Evolutionary conservation across 768 basidiomycete genomes (phyloP).

Genomic region (Psilocybe subaeruginosa): DNA sequence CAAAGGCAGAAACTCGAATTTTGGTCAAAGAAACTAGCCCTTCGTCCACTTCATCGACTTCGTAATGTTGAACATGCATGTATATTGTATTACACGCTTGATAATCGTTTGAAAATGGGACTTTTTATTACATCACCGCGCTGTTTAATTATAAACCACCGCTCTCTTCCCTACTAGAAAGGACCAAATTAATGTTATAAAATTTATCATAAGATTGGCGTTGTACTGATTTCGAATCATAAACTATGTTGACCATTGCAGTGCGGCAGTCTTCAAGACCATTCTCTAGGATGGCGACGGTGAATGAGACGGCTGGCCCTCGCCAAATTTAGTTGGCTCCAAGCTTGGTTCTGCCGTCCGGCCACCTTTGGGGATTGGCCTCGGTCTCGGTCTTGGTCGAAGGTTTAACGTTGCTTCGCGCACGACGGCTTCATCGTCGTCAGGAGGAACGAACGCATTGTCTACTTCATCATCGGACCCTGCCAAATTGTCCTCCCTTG

Average conservation of each 20-base stretch:
- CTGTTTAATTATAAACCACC: too few species aligned
- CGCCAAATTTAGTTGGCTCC: not conserved
- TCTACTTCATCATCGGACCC: slow-evolving; percentile 4
- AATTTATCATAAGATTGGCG: too few species aligned
- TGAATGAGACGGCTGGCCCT: not conserved
- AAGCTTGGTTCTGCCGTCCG: not conserved
- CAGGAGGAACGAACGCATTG: slow-evolving; percentile 6
- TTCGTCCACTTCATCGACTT: slow-evolving; percentile 7
- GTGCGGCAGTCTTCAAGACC: too few species aligned
- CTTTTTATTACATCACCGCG: too few species aligned
- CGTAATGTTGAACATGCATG: not conserved
- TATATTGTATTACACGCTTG: too few species aligned
- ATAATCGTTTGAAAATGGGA: too few species aligned
- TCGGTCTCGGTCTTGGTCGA: slow-evolving; percentile 38
- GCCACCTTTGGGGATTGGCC: slow-evolving; percentile 20
- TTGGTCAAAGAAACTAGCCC: not conserved
- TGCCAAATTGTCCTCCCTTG: slow-evolving; percentile 1
- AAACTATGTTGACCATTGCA: too few species aligned
- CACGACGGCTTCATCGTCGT: slow-evolving; percentile 4
- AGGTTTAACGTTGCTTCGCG: slow-evolving; percentile 26
- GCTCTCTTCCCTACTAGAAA: too few species aligned
- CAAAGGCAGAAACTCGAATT: slow-evolving; percentile 34
- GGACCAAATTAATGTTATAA: too few species aligned
- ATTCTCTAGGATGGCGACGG: not conserved
- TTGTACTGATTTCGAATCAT: too few species aligned